Percentiles rank a stretch among this genome's conserved stretches.
phyloP scores from a whole-genome alignment of 805 yeast species.

The Starmera pachycereana region DNA sequence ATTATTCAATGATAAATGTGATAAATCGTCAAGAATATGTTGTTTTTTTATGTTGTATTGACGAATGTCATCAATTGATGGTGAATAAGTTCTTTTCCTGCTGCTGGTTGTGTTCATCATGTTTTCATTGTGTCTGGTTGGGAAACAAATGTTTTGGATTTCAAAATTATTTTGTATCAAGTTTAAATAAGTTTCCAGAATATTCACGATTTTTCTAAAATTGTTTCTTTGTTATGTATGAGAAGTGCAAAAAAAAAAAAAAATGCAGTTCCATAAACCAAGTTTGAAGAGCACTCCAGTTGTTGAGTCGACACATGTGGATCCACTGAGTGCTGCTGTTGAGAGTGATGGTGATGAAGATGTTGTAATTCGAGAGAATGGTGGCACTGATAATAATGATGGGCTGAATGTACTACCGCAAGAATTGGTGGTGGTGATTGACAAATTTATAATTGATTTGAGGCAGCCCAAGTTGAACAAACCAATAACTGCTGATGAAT shows the following conservation, averaged over 20 bases:
- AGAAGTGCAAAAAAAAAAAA: not conserved
- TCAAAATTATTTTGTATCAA: too few relatives aligned
- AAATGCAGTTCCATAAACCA: not conserved
- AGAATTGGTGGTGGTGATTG: conserved; percentile 4
- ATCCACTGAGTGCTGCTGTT: not conserved
- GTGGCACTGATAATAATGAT: not conserved
- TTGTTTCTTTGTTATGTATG: too few relatives aligned
- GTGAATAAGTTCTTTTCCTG: conserved; percentile 8
- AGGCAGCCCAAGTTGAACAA: conserved; percentile 12
- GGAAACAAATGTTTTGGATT: too few relatives aligned
- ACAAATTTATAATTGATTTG: conserved; percentile 11
- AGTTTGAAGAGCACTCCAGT: too few relatives aligned
- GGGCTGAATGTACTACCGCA: conserved; percentile 3
- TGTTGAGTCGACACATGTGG: not conserved
- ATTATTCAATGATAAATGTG: conserved; percentile 15
- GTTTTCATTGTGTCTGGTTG: not conserved
- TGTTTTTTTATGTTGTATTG: conserved; percentile 23
- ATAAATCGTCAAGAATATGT: conserved; percentile 22
- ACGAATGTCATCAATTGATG: conserved; percentile 12
- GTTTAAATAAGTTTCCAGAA: too few relatives aligned
- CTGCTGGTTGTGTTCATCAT: not conserved
- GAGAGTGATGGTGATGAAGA: not conserved
- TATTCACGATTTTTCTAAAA: too few relatives aligned
- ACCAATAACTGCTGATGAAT: conserved; percentile 12
- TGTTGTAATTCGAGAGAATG: not conserved